These are phyloP conservation scores for Aureobasidium sp. DNA, from an alignment of 2,329 filamentous ascomycete genomes.

Conservation along the genomic window DNA sequence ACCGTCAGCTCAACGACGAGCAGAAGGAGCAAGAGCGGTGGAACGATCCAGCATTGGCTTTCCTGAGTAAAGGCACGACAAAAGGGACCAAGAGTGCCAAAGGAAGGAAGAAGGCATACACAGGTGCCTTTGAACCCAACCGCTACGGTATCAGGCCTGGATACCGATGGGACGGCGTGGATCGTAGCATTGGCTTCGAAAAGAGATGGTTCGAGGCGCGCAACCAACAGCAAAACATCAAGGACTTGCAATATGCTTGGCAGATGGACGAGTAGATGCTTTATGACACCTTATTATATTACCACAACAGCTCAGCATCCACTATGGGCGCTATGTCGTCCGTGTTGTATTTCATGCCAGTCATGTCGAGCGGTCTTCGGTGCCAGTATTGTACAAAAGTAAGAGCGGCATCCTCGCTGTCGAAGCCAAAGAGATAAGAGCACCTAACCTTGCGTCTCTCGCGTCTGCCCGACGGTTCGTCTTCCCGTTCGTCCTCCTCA, in stretches of 20 bases:
- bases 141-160: slow-evolving; percentile 88
- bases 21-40: slow-evolving; percentile 68
- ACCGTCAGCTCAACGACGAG: slow-evolving; percentile 76
- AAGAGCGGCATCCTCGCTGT: slow-evolving; percentile 45
- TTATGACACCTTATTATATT: slow-evolving; percentile 12
- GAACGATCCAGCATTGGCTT: slow-evolving; percentile 88
- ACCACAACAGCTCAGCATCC: slow-evolving; percentile 43
- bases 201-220: slow-evolving; percentile 82
- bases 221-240: slow-evolving; percentile 66
- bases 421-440: slow-evolving; percentile 44
- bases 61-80: slow-evolving; percentile 51
- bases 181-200: slow-evolving; percentile 89
- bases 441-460: slow-evolving; percentile 22
- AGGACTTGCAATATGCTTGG: slow-evolving; percentile 83
- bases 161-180: slow-evolving; percentile 94
- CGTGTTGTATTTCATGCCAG: slow-evolving; percentile 17
- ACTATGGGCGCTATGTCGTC: slow-evolving; percentile 33
- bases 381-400: slow-evolving; percentile 47
- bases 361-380: slow-evolving; percentile 32
- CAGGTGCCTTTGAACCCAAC: slow-evolving; percentile 76
- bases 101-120: slow-evolving; percentile 54
- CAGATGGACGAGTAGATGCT: slow-evolving; percentile 75
- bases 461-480: slow-evolving; percentile 23
- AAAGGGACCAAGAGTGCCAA: slow-evolving; percentile 49
- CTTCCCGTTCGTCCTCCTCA: slow-evolving; percentile 12